Evolutionary conservation across 768 basidiomycete genomes (phyloP).

Genomic region (Strobilomyces dryophilus): DNA sequence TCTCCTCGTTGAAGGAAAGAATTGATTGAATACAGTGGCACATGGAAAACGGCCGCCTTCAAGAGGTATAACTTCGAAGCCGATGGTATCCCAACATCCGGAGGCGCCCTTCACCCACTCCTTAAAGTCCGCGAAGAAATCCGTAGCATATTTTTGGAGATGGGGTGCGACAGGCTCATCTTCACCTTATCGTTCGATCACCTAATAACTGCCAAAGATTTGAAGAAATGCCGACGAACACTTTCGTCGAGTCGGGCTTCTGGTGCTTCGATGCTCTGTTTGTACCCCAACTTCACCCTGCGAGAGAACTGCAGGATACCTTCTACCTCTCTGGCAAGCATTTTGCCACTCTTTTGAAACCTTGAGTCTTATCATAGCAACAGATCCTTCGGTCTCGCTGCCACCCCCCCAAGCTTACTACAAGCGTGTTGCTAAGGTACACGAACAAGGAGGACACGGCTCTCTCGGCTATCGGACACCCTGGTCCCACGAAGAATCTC

Average conservation of each 20-base stretch:
- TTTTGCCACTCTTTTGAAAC: neutral
- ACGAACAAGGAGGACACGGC: constrained; percentile 84
- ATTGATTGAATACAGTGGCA: constrained; percentile 51
- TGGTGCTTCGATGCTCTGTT: constrained; percentile 99
- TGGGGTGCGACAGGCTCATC: constrained; percentile 66
- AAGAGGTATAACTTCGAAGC: constrained; percentile 99
- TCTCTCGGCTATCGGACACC: constrained; percentile 97
- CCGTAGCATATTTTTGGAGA: constrained; percentile 95
- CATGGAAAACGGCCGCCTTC: constrained; percentile 91
- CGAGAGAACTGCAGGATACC: constrained; percentile 95
- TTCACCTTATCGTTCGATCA: neutral
- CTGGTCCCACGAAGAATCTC: constrained; percentile 90
- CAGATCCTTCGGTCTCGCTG: constrained; percentile 78
- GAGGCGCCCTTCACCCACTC: constrained; percentile 92
- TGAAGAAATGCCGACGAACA: constrained; percentile 95
- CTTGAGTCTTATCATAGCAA: constrained; percentile 2
- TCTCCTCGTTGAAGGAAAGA: neutral
- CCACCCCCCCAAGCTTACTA: constrained; percentile 81
- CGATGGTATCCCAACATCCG: constrained; percentile 82
- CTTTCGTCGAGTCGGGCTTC: constrained; percentile 96
- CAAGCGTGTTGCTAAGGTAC: constrained; percentile 74
- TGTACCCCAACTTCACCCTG: constrained; percentile 98
- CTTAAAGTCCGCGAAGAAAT: constrained; percentile 98
- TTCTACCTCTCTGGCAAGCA: constrained; percentile 89
- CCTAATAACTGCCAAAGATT: constrained; percentile 53